Evolutionary conservation across 2,329 filamentous ascomycete genomes (phyloP).

Genomic region (Pseudocercospora pini-densiflorae): DNA sequence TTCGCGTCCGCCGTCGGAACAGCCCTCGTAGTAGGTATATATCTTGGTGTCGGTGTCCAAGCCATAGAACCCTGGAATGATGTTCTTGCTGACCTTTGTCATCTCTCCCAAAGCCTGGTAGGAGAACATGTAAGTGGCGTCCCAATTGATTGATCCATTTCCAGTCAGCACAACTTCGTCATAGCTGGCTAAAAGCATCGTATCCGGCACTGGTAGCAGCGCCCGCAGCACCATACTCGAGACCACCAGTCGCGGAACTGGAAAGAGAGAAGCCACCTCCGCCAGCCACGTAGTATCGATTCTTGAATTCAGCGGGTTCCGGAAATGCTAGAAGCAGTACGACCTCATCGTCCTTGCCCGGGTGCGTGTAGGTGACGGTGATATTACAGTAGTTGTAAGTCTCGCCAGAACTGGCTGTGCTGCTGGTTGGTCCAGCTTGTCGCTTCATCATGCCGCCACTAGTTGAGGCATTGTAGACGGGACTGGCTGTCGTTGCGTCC

Average conservation of each 20-base stretch:
- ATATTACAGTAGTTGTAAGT: constrained; percentile 27
- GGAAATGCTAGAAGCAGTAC: constrained; percentile 40
- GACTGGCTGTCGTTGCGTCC: constrained; percentile 44
- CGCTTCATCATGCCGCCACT: constrained; percentile 36
- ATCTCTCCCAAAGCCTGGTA: constrained; percentile 59
- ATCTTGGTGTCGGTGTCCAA: constrained; percentile 28
- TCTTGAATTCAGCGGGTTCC: constrained; percentile 49
- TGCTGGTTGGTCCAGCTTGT: constrained; percentile 41
- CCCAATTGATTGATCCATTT: constrained; percentile 58
- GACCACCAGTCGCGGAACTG: constrained; percentile 43
- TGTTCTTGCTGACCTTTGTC: constrained; percentile 50
- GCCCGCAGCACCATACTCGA: constrained; percentile 53
- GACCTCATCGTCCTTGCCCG: constrained; percentile 36
- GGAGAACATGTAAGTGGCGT: constrained; percentile 54
- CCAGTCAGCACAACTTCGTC: constrained; percentile 36
- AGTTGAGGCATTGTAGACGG: constrained; percentile 42
- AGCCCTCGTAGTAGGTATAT: constrained; percentile 55
- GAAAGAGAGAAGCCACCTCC: constrained; percentile 48
- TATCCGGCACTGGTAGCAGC: constrained; percentile 58
- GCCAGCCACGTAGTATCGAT: constrained; percentile 53
- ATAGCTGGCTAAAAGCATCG: constrained; percentile 50
- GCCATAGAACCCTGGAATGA: constrained; percentile 46
- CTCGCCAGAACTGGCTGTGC: constrained; percentile 47
- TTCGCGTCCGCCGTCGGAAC: constrained; percentile 57
- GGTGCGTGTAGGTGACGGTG: constrained; percentile 25